Evolutionary conservation across 345 rosid genomes (phyloP).

Genomic region (Raphanus sativus): DNA sequence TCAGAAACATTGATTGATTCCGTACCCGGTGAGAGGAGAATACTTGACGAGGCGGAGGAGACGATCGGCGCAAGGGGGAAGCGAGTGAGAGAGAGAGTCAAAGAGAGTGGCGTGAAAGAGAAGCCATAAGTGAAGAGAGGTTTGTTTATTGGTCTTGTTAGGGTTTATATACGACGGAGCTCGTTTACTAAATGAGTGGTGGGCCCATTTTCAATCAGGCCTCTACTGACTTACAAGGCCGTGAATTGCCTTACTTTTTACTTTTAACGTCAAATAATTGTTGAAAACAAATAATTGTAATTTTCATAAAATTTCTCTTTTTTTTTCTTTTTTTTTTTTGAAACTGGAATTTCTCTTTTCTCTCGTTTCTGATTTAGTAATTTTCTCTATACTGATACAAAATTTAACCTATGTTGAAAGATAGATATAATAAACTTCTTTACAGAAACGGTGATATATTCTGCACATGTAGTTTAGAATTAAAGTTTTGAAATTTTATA

Average conservation of each 20-base stretch:
- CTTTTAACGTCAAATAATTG: background rate
- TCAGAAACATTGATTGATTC: background rate
- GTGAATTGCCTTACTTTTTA: background rate
- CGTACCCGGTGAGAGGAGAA: conserved; percentile 21
- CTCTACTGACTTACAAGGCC: background rate
- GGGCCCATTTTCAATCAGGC: conserved; percentile 10
- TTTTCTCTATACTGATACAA: no score
- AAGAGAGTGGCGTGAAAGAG: conserved; percentile 32
- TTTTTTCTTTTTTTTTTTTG: no score
- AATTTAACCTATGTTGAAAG: no score
- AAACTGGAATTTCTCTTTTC: no score
- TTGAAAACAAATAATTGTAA: no score
- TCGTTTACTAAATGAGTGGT: conserved; percentile 6
- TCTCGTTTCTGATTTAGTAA: no score
- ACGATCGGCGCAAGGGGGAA: conserved; percentile 25
- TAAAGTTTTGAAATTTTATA: no score
- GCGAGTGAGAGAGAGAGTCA: conserved; percentile 10
- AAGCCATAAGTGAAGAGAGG: conserved; percentile 23
- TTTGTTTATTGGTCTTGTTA: background rate
- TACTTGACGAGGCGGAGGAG: conserved; percentile 1
- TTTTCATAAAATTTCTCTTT: no score
- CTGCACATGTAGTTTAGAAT: background rate
- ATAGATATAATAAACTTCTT: no score
- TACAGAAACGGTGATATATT: no score
- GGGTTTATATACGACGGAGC: conserved; percentile 11